Evolutionary conservation across 2,329 filamentous ascomycete species (phyloP).

Genomic region (Cryoendolithus antarcticus): DNA sequence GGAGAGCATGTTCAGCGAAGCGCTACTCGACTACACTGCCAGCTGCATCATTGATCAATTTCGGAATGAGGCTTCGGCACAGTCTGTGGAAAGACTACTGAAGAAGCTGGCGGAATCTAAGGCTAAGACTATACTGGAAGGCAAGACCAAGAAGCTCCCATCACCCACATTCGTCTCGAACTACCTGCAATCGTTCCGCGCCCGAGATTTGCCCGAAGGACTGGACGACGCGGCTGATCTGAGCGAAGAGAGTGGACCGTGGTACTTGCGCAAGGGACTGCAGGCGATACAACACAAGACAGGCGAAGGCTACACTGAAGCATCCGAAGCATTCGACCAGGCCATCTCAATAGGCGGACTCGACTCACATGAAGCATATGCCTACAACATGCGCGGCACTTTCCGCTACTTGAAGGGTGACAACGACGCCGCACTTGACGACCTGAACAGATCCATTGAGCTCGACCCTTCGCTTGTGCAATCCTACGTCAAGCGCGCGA

Average conservation of each 20-base stretch:
- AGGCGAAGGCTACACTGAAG: constrained; percentile 81
- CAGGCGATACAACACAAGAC: constrained; percentile 75
- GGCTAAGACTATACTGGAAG: constrained; percentile 73
- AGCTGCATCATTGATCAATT: constrained; percentile 99
- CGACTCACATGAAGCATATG: constrained; percentile 73
- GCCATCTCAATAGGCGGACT: constrained; percentile 72
- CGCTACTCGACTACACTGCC: constrained; percentile 91
- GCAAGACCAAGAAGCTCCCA: constrained; percentile 73
- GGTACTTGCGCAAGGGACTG: constrained; percentile 73
- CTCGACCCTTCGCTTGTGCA: constrained; percentile 79
- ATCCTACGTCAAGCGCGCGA: constrained; percentile 97
- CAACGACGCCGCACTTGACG: constrained; percentile 66
- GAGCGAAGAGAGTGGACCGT: constrained; percentile 65
- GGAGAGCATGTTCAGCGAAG: constrained; percentile 79
- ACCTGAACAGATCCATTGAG: constrained; percentile 87
- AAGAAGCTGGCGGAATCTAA: constrained; percentile 96
- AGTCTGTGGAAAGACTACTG: constrained; percentile 80
- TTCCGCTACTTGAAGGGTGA: constrained; percentile 89
- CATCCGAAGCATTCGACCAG: constrained; percentile 72
- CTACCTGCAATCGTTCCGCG: constrained; percentile 96
- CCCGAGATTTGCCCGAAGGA: constrained; percentile 64
- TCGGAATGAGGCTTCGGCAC: constrained; percentile 77
- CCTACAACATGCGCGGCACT: constrained; percentile 92
- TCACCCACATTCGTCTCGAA: constrained; percentile 96
- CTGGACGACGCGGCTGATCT: constrained; percentile 74